Conservation (phyloP, 257 asterid species). For the Fraxinus excelsior region DNA sequence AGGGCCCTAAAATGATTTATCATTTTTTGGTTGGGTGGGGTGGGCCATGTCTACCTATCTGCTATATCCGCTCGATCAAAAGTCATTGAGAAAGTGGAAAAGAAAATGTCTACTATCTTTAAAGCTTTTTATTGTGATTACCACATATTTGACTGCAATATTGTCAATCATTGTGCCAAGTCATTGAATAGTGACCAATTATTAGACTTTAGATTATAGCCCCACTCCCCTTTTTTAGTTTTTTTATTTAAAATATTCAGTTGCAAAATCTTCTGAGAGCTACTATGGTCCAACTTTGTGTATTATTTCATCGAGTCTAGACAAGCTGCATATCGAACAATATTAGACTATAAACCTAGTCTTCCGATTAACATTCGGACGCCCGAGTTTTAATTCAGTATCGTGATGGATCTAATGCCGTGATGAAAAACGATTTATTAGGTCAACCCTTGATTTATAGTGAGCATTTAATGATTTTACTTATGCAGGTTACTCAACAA, state of each 20-base stretch:
- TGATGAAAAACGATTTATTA: too few species aligned
- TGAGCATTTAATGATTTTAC: not conserved
- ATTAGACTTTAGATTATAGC: not conserved
- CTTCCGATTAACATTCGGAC: not conserved
- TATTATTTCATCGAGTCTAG: too few species aligned
- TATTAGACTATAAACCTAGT: not conserved
- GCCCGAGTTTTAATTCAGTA: not conserved
- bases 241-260: not conserved
- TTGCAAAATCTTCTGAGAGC: not conserved
- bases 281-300: not conserved
- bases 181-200: not conserved
- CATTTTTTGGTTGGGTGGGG: not conserved
- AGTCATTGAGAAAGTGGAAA: not conserved
- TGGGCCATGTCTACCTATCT: not conserved
- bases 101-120: not conserved
- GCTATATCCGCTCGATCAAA: not conserved
- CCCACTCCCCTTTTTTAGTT: not conserved
- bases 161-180: not conserved
- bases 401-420: not conserved
- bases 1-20: not conserved
- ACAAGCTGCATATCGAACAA: too few species aligned
- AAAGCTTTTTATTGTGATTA: too few species aligned
- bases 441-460: not conserved
- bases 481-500: conserved; percentile 72
- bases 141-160: not conserved